phyloP scores from a whole-genome alignment of 345 rosid genomes.

The Triadica sebifera region DNA sequence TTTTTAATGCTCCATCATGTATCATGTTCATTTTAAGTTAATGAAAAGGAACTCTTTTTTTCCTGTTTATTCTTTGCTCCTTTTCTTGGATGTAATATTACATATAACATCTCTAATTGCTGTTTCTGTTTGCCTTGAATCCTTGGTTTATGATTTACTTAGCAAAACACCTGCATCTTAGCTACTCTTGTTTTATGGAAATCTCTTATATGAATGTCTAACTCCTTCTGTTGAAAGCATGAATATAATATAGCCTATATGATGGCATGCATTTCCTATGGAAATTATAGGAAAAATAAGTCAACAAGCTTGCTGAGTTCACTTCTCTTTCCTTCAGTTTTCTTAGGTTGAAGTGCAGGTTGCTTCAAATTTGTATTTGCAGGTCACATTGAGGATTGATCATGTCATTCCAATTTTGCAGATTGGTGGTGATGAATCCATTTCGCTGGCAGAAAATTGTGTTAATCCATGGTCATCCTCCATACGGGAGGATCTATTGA shows the following conservation, averaged over 20 bases:
- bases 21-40: not conserved
- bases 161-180: not conserved
- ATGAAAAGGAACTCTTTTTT: not conserved
- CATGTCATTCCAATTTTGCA: slow-evolving; percentile 27
- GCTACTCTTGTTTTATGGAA: not conserved
- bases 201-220: not conserved
- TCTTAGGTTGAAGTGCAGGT: slow-evolving; percentile 5
- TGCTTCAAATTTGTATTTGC: not conserved
- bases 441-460: slow-evolving; percentile 21
- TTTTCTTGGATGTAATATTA: not conserved
- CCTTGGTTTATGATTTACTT: not conserved
- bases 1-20: not conserved
- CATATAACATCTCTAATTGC: not conserved
- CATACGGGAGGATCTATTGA: slow-evolving; percentile 43
- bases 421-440: slow-evolving; percentile 33
- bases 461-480: slow-evolving; percentile 73
- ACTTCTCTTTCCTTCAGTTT: not conserved
- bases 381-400: slow-evolving; percentile 5
- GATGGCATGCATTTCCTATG: not conserved
- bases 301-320: not conserved
- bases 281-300: not conserved
- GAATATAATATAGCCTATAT: not conserved
- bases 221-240: not conserved
- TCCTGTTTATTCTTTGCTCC: not conserved
- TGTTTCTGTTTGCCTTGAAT: not conserved